Evolutionary conservation across 2,329 filamentous ascomycete species (phyloP).

Genomic region (Pseudogymnoascus sp.): DNA sequence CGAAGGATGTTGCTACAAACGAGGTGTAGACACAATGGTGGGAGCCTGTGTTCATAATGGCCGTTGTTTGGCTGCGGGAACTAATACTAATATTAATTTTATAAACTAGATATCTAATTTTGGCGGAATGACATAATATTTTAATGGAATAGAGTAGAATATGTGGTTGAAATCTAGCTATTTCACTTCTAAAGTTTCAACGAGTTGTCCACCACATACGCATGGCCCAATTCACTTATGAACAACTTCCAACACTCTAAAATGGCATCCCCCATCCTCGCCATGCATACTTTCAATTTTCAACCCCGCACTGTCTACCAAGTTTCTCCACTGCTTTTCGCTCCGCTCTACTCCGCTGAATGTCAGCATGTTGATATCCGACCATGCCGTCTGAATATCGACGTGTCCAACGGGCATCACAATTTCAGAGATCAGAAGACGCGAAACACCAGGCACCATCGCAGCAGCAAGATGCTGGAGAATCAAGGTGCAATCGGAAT

Average conservation of each 20-base stretch:
- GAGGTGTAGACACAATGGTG: neutral
- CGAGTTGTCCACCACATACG: neutral
- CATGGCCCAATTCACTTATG: neutral
- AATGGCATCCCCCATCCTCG: neutral
- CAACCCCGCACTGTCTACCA: conserved; percentile 12
- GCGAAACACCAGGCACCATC: conserved; percentile 25
- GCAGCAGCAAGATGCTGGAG: conserved; percentile 26
- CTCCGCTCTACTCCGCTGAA: conserved; percentile 14
- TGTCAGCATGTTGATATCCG: conserved; percentile 15
- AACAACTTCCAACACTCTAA: neutral
- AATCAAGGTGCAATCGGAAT: conserved; percentile 27
- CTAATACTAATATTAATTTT: neutral
- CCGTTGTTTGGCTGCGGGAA: neutral
- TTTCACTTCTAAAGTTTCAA: neutral
- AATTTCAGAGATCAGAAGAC: conserved; percentile 24
- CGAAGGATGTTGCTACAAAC: neutral
- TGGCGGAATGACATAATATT: neutral
- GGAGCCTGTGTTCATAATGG: neutral
- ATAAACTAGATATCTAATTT: neutral
- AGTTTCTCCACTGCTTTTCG: conserved; percentile 12
- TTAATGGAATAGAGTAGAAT: neutral
- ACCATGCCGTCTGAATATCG: conserved; percentile 11
- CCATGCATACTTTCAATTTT: neutral
- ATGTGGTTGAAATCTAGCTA: neutral
- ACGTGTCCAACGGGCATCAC: conserved; percentile 18